A percentile compares a stretch with the other conserved stretches of the same genome.
These are phyloP conservation scores for Thermothelomyces thermophilus DNA, from an alignment of 2,329 filamentous ascomycete genomes.

Conservation along the genomic window DNA sequence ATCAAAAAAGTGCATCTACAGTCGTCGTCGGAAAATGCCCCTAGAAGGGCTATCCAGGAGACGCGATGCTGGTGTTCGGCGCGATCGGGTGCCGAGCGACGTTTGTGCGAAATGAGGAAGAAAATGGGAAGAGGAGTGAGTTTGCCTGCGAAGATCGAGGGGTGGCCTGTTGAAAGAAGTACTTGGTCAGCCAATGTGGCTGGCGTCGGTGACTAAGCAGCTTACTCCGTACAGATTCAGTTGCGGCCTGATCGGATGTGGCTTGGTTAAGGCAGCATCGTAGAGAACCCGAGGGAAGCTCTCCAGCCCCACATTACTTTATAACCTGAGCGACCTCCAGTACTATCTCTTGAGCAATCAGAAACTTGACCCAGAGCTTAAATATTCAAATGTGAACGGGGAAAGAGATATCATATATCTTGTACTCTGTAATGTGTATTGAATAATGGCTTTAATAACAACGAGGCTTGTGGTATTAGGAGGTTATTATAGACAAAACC, in stretches of 20 bases:
- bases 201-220: constrained; percentile 3
- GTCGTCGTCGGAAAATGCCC: neutral
- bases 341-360: neutral
- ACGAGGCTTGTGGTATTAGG: too few relatives aligned
- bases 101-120: neutral
- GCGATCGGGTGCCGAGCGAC: neutral
- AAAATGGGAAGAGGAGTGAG: neutral
- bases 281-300: constrained; percentile 1
- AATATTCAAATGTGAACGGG: too few relatives aligned
- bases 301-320: neutral
- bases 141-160: neutral
- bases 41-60: neutral
- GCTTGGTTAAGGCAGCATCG: neutral
- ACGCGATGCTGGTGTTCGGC: neutral
- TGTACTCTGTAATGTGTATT: too few relatives aligned
- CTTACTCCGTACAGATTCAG: neutral
- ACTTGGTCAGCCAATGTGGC: neutral
- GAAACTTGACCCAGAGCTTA: too few relatives aligned
- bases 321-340: neutral
- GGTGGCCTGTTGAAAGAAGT: neutral
- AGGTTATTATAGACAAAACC: too few relatives aligned
- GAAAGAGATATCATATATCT: too few relatives aligned
- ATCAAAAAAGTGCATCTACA: neutral
- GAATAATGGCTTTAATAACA: too few relatives aligned
- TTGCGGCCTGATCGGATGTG: neutral